Percentiles rank a stretch among this genome's conserved stretches.
These are phyloP conservation scores for Fusarium pseudocircinatum DNA, from an alignment of 2,329 filamentous ascomycete genomes.

Conservation along the genomic window DNA sequence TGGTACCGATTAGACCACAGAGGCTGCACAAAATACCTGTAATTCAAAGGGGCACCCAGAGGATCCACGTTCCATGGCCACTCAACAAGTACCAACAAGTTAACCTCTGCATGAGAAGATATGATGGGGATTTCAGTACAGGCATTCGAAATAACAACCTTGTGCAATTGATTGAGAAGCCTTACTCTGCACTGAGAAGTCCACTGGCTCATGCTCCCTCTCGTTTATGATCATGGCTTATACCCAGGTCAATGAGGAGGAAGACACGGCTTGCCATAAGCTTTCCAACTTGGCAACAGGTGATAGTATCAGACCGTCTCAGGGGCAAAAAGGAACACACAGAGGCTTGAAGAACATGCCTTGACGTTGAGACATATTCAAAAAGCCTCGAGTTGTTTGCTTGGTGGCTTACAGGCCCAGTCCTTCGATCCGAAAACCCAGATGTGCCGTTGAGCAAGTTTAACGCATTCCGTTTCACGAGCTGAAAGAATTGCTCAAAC, in stretches of 20 bases:
- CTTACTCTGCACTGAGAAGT: slow-evolving; percentile 8
- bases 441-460: slow-evolving; percentile 1
- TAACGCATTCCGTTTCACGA: background rate
- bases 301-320: background rate
- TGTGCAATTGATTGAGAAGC: background rate
- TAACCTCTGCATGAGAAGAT: background rate
- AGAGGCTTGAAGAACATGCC: background rate
- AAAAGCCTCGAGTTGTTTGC: background rate
- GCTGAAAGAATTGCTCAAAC: background rate
- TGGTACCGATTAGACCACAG: background rate
- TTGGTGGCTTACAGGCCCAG: background rate
- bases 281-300: background rate
- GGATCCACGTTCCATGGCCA: background rate
- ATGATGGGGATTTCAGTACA: background rate
- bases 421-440: background rate
- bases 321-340: background rate
- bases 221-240: background rate
- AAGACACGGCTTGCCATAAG: background rate
- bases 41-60: background rate
- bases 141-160: background rate
- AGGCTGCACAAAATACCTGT: background rate
- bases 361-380: background rate
- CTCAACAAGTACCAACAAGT: background rate
- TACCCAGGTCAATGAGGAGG: background rate
- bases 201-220: background rate